Evolutionary conservation across 2,329 filamentous ascomycete genomes (phyloP), one percentile per base, ranked within the genome.

Genomic region (Trichophyton equinum): DNA sequence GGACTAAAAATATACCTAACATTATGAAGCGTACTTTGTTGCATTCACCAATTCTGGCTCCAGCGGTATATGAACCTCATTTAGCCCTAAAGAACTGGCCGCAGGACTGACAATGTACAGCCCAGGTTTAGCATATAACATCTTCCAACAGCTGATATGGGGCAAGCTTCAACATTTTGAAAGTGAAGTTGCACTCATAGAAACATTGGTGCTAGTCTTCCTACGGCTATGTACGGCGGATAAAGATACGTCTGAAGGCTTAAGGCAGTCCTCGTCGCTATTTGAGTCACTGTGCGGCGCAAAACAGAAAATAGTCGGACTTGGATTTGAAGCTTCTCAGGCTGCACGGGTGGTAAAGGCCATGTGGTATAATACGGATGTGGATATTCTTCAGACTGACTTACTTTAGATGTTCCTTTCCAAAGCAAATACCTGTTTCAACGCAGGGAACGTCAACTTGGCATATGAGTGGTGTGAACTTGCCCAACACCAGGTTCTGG

Each of bases 181-280:
- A 62, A 73, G 77, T 59, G 77, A 76, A 3, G 64, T 72, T 1
- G 75, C 77, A 2, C 89, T 85, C 84, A 76, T 89, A 36, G 88
- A 91, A 62, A 87, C 83, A 66, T 78, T 82, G 0, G 71, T 91
- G 9, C 77, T 95, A 18, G 84, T 83, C 4, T 81, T 87, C 2
- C 74, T 90, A 4, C 87, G 85, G 80, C 82, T 90, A 69, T 75
- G 79, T 4, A 83, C 82, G 0, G 76, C 76, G 59, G 77, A 36
- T 13, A 4, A 75, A n/a, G 76, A 65, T 60, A 73, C 67, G 20
- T 65, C 11, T 51, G 46, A 67, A 13, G 64, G 66, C 3, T 64
- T 79, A n/a, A 67, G 72, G 18, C 67, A 69, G 7, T 60, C 72
- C 8, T 55, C 56, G 11, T 58, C 62, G 33, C 46, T 63, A 33